A percentile compares a stretch with the other conserved stretches of the same genome.
Conservation (phyloP, 2,329 filamentous ascomycete genomes). For the Thermoascus crustaceus region DNA sequence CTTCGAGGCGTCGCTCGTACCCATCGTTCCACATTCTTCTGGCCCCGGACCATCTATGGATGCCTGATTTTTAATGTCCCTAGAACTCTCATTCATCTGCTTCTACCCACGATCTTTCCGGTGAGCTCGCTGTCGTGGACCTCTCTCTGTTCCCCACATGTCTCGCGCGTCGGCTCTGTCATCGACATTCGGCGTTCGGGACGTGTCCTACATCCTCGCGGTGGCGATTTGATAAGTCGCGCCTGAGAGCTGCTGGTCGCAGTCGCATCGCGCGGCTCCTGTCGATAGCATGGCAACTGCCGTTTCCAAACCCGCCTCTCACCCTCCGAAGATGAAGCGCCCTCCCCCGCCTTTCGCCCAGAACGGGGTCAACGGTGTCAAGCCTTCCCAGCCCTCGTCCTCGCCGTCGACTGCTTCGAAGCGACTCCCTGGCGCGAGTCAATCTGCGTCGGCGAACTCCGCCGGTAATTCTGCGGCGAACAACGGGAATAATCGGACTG, state of each 20-base stretch:
- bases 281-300: slow-evolving; percentile 35
- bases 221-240: slow-evolving; percentile 19
- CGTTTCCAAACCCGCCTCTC: slow-evolving; percentile 35
- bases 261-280: slow-evolving; percentile 13
- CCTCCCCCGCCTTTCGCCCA: slow-evolving; percentile 58
- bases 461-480: slow-evolving; percentile 37
- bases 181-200: slow-evolving; percentile 29
- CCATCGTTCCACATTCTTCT: not conserved
- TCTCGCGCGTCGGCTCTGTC: slow-evolving; percentile 35
- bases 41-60: not conserved
- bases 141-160: slow-evolving; percentile 36
- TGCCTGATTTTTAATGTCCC: slow-evolving; percentile 17
- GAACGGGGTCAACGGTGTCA: slow-evolving; percentile 50
- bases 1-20: slow-evolving; percentile 10
- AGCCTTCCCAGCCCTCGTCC: slow-evolving; percentile 53
- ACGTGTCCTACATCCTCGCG: slow-evolving; percentile 20
- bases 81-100: slow-evolving; percentile 16
- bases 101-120: slow-evolving; percentile 16
- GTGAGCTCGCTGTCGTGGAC: slow-evolving; percentile 18
- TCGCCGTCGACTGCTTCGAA: slow-evolving; percentile 48
- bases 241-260: slow-evolving; percentile 10
- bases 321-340: slow-evolving; percentile 57
- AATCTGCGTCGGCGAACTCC: slow-evolving; percentile 39
- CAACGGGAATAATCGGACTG: slow-evolving; percentile 25
- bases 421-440: slow-evolving; percentile 46